Evolutionary conservation across 768 basidiomycete species (phyloP), one percentile per base, ranked within the genome.

Genomic region (Hericium coralloides): DNA sequence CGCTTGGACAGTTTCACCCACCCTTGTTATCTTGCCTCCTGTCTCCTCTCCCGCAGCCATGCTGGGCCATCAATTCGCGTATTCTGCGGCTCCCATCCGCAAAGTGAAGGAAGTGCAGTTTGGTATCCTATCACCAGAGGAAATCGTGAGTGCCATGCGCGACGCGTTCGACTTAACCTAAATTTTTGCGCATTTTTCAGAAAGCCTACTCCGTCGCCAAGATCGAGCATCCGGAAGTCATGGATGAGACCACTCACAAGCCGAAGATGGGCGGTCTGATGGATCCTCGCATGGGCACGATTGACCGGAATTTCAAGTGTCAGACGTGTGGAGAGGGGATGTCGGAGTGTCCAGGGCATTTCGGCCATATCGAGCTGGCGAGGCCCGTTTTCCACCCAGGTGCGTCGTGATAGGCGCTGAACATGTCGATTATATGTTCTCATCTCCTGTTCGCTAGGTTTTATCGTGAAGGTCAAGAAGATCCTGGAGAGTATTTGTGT

Each of bases 271-370:
- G 93, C 50, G 97, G 97, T 49, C 76, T 99, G 67, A 95, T 95
- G 89, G 97, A 99, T 74, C 92, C 95, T 52, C 84, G 92, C 58
- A 92, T 98, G 89, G 97, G 97, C 39, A 99, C 93, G 26, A 95
- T 95, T 65, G 93, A 95, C 77, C 80, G 93, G 63, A 94, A 95
- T 70, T 95, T 95, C 76, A 98, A 98, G 76, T 99, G 97, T 70
- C 94, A 98, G 76, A 98, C 97, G 26, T 98, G 97, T 71, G 95
- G 94, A 63, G 97, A 99, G 79, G 95, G 95, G n/a, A 98, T 98
- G 95, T 87, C 93, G 17, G 97, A 98, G 70, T 99, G 97, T 75
- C 95, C 97, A 25, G 97, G 97, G 52, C 97, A 98, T 72, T 99
- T 99, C 76, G 97, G 97, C 55, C 95, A 98, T 70, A 92, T 99